phyloP scores from a whole-genome alignment of 2,329 filamentous ascomycete species.

The Lojkania enalia region DNA sequence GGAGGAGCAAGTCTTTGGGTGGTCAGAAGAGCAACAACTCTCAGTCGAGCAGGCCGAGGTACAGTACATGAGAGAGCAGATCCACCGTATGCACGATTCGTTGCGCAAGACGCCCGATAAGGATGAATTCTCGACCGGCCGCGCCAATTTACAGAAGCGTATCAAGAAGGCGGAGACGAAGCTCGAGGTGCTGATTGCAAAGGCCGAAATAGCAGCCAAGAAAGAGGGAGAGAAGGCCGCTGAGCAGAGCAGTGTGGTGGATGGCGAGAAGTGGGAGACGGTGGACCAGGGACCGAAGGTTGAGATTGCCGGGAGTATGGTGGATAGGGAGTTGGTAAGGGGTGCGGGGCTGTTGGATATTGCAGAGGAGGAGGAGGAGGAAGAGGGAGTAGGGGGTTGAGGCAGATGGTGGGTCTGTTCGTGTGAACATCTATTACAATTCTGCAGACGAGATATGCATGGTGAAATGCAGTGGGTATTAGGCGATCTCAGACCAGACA shows the following conservation, averaged over 20 bases:
- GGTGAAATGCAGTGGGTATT: too few species aligned
- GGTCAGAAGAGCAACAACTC: slow-evolving; percentile 10
- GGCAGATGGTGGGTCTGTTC: too few species aligned
- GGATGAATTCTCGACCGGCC: slow-evolving; percentile 19
- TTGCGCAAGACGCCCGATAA: slow-evolving; percentile 20
- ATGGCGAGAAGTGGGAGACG: slow-evolving; percentile 21
- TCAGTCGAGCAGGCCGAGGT: slow-evolving; percentile 21
- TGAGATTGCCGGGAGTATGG: slow-evolving; percentile 34
- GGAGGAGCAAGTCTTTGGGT: neutral
- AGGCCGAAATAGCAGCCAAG: slow-evolving; percentile 18
- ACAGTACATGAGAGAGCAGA: slow-evolving; percentile 10
- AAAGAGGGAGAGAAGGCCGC: slow-evolving; percentile 22
- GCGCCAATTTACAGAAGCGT: slow-evolving; percentile 21
- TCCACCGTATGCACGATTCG: slow-evolving; percentile 25
- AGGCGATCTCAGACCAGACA: too few species aligned
- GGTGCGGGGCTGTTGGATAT: slow-evolving; percentile 30
- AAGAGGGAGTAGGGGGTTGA: too few species aligned
- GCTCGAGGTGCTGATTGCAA: slow-evolving; percentile 22
- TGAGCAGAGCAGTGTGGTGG: slow-evolving; percentile 19
- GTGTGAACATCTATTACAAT: too few species aligned
- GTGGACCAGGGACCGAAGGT: slow-evolving; percentile 25
- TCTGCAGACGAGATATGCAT: too few species aligned
- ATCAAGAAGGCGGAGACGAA: slow-evolving; percentile 21
- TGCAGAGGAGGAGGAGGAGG: slow-evolving; percentile 22
- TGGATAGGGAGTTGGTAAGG: slow-evolving; percentile 35